phyloP scores from a whole-genome alignment of 1,284 basidiomycete species.

The Sphaerobolus stellatus region DNA sequence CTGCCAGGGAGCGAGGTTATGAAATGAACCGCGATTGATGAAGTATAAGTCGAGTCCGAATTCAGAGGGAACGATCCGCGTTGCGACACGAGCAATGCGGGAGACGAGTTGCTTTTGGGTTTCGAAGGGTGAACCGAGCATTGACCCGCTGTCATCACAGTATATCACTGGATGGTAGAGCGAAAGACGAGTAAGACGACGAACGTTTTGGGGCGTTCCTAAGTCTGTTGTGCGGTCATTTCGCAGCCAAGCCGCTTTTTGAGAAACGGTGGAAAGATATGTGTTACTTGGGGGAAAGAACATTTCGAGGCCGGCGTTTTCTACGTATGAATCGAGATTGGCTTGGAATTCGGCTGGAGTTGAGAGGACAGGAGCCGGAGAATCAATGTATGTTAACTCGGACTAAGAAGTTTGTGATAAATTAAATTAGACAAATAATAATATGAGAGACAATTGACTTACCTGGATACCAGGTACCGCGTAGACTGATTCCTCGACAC shows the following conservation, averaged over 20 bases:
- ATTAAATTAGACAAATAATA: too few relatives aligned
- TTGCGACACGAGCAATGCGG: constrained; percentile 5
- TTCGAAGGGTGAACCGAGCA: not conserved
- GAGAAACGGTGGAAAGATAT: too few relatives aligned
- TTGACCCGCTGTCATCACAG: constrained; percentile 5
- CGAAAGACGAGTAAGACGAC: constrained; percentile 4
- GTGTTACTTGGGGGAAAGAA: too few relatives aligned
- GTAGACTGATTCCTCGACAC: too few relatives aligned
- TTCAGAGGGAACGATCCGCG: constrained; percentile 3
- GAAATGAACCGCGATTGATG: not conserved
- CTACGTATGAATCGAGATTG: too few relatives aligned
- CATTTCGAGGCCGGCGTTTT: too few relatives aligned
- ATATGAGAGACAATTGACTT: too few relatives aligned
- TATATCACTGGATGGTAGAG: constrained; percentile 9
- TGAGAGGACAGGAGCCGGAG: too few relatives aligned
- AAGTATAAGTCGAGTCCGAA: constrained; percentile 6
- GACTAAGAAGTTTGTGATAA: too few relatives aligned
- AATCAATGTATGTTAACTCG: too few relatives aligned
- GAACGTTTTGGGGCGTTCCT: constrained; percentile 1
- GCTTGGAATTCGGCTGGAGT: too few relatives aligned
- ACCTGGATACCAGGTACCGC: too few relatives aligned
- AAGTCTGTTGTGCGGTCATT: constrained; percentile 1
- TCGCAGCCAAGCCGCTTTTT: constrained; percentile 1
- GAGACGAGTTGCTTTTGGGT: constrained; percentile 4
- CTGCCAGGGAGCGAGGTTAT: not conserved